Base-by-base conservation (phyloP, 805 yeast species). In the Saccharomycopsis sp. region DNA sequence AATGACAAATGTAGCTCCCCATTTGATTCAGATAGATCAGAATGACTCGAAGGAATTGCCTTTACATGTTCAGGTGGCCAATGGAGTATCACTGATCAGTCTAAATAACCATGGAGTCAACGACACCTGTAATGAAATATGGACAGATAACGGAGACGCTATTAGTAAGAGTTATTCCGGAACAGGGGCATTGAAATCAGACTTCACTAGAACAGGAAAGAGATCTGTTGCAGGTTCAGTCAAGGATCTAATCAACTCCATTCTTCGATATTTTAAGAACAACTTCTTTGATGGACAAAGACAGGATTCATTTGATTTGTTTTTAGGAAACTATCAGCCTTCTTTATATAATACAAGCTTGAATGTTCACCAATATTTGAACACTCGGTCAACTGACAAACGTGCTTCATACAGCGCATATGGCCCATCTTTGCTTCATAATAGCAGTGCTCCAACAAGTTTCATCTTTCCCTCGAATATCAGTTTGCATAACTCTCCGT, bases 111-210 rank as follows among this genome's bases (percentile, higher is more conserved):
- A 19, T 22, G 53, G 14, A 3, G 53, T 56, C 9, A 52, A 34
- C 20, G n/a, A n/a, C 8, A 51, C 53, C 55, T 93, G 92, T 78
- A 91, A 91, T 72, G 86, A 83, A 67, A 79, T 89, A 60, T 93
- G 99, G 99, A 98, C 98, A 8, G 97, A 93, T 71, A 93, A 94
- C 72, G 99, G 98, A 2, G 97, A 93, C 73, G 89, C 86, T 23
- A 97, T 93, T 17, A 86, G 96, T 54, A 78, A 80, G 58, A 83
- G 97, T 1, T 93, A 93, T 72, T 89, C 97, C 2, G 98, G 98
- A 51, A 93, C 99, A 1, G 97, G 97, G 52, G 99, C 99, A 3
- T 79, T 93, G 69, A 93, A 93, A 74, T 92, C 98, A 0, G 99
- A 93, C 71, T 94, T 86, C 72, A 94, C 99, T 1, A 82, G 98